Base-by-base conservation (phyloP, 2,329 filamentous ascomycete species). In the Paecilomyces sp. region DNA sequence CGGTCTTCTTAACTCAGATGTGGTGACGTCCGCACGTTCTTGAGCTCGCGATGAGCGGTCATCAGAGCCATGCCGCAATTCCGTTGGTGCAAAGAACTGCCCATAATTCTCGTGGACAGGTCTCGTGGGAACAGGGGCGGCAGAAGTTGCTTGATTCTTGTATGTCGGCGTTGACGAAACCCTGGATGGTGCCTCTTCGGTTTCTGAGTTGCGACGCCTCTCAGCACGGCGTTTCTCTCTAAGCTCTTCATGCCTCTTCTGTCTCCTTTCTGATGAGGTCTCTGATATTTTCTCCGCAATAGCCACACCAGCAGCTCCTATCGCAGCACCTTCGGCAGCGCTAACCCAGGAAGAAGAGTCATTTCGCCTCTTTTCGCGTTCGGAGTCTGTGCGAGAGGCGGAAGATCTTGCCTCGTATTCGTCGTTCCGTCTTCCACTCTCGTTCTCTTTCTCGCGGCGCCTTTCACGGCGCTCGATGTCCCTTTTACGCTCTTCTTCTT, bases 251-350 rank as follows among this genome's bases (percentile, higher is more conserved):
- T 73, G 72, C 24, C 74, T 72, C 54, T 68, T 70, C 61, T 67
- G 68, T 47, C 65, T 73, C 41, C 64, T 64, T 64, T 71, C 70
- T 33, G 66, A 72, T 5, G 62, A 60, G 41, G 67, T 71, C 28
- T 66, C 64, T 4, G 72, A 65, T 5, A 59, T 60, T 56, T 66
- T 66, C 51, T 68, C 70, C 51, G 67, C 70, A 12, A 76, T 74
- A 15, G 77, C 74, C 55, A 80, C 74, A 53, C 76, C 78, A 47
- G 79, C 74, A 50, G 79, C 81, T 13, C 81, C 81, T 22, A 82
- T 72, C 9, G 80, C 80, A 25, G 79, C 82, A 31, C 79, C 79
- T 13, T 80, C 75, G n/a, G 80, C 80, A 55, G 71, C 67, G 25
- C 66, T 68, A 55, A 69, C 67, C 70, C 71, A 71, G 22, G 66